Percentiles rank a stretch among this genome's conserved stretches.
Conservation (phyloP, 306 rosid species). For the Sophora flavescens region DNA sequence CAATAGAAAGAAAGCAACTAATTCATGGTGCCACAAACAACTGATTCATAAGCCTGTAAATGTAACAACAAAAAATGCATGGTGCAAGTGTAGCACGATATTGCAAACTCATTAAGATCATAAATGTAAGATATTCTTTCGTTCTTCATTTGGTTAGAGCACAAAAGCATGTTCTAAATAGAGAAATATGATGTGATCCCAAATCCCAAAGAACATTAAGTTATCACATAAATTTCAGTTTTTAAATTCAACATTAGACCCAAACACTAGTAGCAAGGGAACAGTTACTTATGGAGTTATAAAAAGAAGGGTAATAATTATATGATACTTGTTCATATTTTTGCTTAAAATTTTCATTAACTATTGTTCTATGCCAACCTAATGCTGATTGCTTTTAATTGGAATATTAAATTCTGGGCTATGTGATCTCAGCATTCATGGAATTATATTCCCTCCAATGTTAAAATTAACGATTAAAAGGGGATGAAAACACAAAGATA, state of each 20-base stretch:
- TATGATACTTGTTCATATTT: not conserved
- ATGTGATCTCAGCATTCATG: slow-evolving; percentile 1
- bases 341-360: not conserved
- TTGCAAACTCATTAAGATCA: slow-evolving; percentile 16
- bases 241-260: not conserved
- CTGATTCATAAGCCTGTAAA: not conserved
- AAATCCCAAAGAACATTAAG: slow-evolving; percentile 7
- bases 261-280: not conserved
- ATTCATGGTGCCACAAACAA: slow-evolving; percentile 5
- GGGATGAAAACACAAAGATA: not conserved
- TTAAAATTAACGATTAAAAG: not conserved
- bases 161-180: not conserved
- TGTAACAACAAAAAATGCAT: not conserved
- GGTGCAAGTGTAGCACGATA: not conserved
- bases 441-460: not conserved
- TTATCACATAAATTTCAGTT: not conserved
- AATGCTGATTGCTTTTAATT: not conserved
- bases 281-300: not conserved
- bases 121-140: not conserved
- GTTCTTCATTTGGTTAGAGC: slow-evolving; percentile 27
- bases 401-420: not conserved
- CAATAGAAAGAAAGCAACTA: not conserved
- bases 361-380: not conserved
- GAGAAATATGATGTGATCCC: slow-evolving; percentile 17
- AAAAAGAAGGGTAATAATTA: not conserved